These are phyloP conservation scores for Trametes meyenii DNA, from an alignment of 768 basidiomycete genomes.

Conservation along the genomic window DNA sequence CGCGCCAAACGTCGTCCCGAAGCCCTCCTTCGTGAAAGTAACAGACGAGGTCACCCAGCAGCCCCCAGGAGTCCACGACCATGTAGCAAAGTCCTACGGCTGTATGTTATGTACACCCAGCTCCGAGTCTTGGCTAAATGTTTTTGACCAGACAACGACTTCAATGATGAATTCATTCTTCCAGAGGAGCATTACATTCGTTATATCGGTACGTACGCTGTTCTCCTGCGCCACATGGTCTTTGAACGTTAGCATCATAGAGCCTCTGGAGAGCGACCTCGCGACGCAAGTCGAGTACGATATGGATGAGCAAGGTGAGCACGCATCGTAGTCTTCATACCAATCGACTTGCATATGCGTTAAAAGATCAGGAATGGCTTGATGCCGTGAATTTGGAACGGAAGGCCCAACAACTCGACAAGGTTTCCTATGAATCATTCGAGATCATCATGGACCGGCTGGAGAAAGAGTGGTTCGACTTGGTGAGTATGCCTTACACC, in stretches of 20 bases:
- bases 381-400: conserved; percentile 82
- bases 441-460: conserved; percentile 97
- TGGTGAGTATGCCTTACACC: conserved; percentile 53
- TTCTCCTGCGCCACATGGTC: neutral
- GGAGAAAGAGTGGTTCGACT: conserved; percentile 98
- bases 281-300: conserved; percentile 97
- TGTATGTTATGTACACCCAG: conserved; percentile 50
- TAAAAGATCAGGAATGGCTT: conserved; percentile 93
- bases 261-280: conserved; percentile 91
- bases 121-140: neutral
- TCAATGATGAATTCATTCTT: conserved; percentile 49
- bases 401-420: conserved; percentile 70
- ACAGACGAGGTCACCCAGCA: conserved; percentile 64
- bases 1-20: conserved; percentile 52
- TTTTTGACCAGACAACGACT: conserved; percentile 56
- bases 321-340: neutral
- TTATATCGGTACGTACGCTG: conserved; percentile 68
- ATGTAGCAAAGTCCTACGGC: conserved; percentile 68
- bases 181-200: conserved; percentile 88
- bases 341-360: neutral
- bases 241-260: conserved; percentile 42
- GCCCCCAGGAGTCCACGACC: conserved; percentile 65
- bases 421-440: conserved; percentile 82
- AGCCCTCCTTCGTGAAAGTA: conserved; percentile 67
- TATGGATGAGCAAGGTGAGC: conserved; percentile 96